Evolutionary conservation across 306 rosid species (phyloP), one percentile per base, ranked within the genome.

Genomic region (Geum urbanum): DNA sequence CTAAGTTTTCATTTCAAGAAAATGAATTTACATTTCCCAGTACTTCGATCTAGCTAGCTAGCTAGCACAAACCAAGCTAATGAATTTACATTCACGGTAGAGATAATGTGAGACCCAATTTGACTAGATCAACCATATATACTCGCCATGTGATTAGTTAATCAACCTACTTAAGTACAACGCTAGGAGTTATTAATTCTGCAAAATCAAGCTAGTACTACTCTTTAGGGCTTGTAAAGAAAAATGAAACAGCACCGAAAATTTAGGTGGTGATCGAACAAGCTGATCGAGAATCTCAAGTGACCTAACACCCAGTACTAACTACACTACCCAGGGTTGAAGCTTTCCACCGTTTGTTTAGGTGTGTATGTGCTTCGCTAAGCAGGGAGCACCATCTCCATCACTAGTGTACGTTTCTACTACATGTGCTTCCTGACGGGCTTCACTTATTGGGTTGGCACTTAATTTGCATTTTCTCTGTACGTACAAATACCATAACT

Each of bases 401-500:
- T 55, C 65, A 15, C 53, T 37, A 41, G 0, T 40, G 16, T n/a
- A n/a, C n/a, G n/a, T 32, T 13, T 8, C 37, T 40, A 8, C 14
- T 18, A 22, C 74, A 70, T 56, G 53, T 55, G 74, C 27, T 16
- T 15, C 8, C 49, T 70, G 55, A 43, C 52, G 43, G 19, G 66
- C 45, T 70, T 48, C 48, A 70, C 55, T 56, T 67, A 70, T 20
- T 70, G 19, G 72, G 72, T 20, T 59, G 65, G 6, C 65, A 59
- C 13, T 14, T 32, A 32, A 32, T 32, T 59, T 8, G 22, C 37
- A 7, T 6, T 59, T 35, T 37, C 12, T 59, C 19, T 16, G 45
- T 37, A 40, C 65, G 45, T 37, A 40, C 65, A 35, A 32, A 32
- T 4, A 5, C 20, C 64, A 58, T 58, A 24, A 58, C 63, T 13